phyloP scores from a whole-genome alignment of 2,329 filamentous ascomycete species.

The Cladosporium sp. region DNA sequence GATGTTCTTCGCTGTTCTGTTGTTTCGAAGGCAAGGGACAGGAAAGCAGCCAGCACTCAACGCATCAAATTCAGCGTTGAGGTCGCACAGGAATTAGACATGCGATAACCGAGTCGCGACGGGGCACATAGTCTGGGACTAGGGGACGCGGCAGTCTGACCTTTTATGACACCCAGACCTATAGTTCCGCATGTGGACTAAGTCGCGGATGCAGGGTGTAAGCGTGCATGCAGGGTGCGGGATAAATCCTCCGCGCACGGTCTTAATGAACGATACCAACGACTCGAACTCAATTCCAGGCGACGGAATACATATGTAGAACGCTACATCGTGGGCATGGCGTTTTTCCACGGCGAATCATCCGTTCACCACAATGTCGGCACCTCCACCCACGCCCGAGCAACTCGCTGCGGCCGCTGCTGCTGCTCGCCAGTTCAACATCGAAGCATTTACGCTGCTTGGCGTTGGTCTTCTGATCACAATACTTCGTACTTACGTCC shows the following conservation, averaged over 20 bases:
- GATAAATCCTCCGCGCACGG: neutral
- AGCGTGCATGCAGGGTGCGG: neutral
- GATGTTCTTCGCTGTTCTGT: neutral
- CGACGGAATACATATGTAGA: neutral
- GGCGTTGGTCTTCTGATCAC: neutral
- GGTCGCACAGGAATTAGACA: neutral
- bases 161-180: neutral
- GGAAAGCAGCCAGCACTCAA: neutral
- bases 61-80: neutral
- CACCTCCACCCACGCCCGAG: slow-evolving; percentile 4
- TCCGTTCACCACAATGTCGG: slow-evolving; percentile 1
- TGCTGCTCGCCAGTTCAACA: slow-evolving; percentile 1
- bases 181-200: neutral
- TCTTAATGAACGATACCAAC: neutral
- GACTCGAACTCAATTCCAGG: neutral
- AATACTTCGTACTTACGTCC: neutral
- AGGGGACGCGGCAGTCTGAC: neutral
- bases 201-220: neutral
- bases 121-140: neutral
- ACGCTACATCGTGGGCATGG: neutral
- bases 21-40: neutral
- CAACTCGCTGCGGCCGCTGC: slow-evolving; percentile 4
- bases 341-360: neutral
- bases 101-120: neutral
- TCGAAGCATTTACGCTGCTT: slow-evolving; percentile 12